Evolutionary conservation across 1,139 yeast species (phyloP).

Genomic region (Entelexis paramagnoliae): DNA sequence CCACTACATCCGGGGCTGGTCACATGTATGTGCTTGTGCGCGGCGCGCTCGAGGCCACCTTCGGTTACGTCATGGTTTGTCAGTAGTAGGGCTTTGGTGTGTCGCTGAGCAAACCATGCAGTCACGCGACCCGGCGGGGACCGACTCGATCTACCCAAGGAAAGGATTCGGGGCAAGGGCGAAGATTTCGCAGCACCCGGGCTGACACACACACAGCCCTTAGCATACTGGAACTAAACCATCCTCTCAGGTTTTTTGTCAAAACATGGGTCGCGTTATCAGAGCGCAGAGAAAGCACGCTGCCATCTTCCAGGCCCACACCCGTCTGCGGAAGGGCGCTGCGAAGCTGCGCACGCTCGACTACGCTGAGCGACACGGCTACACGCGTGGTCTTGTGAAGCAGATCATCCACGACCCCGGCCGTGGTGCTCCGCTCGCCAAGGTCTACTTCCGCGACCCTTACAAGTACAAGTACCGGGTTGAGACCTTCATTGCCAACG

Average conservation of each 20-base stretch:
- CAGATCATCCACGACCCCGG: conserved; percentile 99
- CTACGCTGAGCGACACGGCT: conserved; percentile 99
- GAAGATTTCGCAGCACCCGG: conserved; percentile 9
- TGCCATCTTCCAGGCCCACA: conserved; percentile 98
- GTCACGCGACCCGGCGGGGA: not conserved
- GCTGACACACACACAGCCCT: conserved; percentile 11
- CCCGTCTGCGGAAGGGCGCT: conserved; percentile 99
- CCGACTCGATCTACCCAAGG: conserved; percentile 5
- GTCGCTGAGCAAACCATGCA: not conserved
- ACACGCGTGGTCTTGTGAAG: conserved; percentile 98
- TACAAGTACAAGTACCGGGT: conserved; percentile 96
- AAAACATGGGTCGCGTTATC: conserved; percentile 89
- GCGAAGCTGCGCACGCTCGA: conserved; percentile 99
- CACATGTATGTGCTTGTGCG: not conserved
- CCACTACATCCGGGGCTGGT: not conserved
- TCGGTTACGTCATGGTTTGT: not conserved
- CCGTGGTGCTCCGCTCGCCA: conserved; percentile 99
- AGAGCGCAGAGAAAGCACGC: conserved; percentile 99
- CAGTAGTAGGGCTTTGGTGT: not conserved
- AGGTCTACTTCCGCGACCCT: conserved; percentile 98
- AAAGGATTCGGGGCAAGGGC: conserved; percentile 10
- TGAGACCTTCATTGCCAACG: conserved; percentile 98
- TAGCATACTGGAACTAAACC: conserved; percentile 7
- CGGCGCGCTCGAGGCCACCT: not conserved
- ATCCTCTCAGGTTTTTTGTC: conserved; percentile 20